Evolutionary conservation across 352 stramenopile species (phyloP), one percentile per base, ranked within the genome.

Genomic region (Halophytophthora batemanensis): DNA sequence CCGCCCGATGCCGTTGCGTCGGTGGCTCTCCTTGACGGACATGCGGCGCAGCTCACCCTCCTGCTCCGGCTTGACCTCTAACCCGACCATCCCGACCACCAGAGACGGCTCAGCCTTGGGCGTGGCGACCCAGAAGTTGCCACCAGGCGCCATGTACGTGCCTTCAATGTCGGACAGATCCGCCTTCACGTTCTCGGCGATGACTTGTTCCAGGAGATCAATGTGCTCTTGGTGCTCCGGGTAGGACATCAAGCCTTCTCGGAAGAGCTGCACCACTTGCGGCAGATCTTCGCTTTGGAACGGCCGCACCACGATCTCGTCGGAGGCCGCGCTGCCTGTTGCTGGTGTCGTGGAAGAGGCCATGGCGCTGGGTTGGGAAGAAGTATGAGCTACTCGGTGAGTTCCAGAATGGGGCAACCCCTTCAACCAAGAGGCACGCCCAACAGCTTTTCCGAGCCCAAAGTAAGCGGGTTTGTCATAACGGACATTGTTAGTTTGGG

Each of bases 51-150:
- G 29, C 31, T 61, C 54, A 22, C 51, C 67, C 40, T 71, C 60
- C 12, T 47, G 21, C 7, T 63, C 37, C 17, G 45, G 18, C 40
- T 72, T 71, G 7, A 19, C 21, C 45, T 74, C 56, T 3, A 77
- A 50, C 1, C 53, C 64, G 31, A 74, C 64, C 21, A 74, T 59
- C 10, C 56, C 68, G 1, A 67, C 49, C 1, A 74, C 50, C 31
- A 43, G n/a, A 17, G 34, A 39, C 6, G 62, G 53, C 1, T 62
- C 47, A 17, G 53, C 23, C 15, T 50, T 50, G 0, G 49, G 36
- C 4, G 53, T 64, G 36, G 66, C 73, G 43, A 81, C 70, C 67
- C 70, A 84, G 37, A 74, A 81, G 53, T 79, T 77, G 23, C 69
- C 69, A 19, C 67, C 69, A 3, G 38, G 40, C 8, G 37, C 35